Evolutionary conservation across 2,329 filamentous ascomycete species (phyloP).

Genomic region (Exophiala xenobiotica): DNA sequence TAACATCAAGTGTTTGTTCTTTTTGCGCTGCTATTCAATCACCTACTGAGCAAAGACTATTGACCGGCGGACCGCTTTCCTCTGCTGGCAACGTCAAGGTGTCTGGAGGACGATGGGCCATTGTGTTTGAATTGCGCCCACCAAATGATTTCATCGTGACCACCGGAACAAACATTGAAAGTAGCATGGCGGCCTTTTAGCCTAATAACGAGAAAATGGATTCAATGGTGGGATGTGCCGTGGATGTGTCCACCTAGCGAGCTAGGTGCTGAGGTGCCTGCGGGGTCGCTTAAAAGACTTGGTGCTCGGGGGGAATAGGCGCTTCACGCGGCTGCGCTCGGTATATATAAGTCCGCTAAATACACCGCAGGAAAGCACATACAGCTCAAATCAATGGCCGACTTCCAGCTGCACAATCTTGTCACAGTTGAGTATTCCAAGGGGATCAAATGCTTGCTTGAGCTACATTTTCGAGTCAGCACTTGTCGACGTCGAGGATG

Average conservation of each 20-base stretch:
- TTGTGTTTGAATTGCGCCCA: not conserved
- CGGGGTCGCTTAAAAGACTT: not conserved
- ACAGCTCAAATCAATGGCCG: conserved; percentile 17
- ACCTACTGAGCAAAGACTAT: too few relatives aligned
- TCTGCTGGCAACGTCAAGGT: not conserved
- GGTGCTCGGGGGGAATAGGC: not conserved
- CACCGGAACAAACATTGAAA: conserved; percentile 7
- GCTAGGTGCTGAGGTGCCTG: too few relatives aligned
- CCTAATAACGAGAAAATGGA: not conserved
- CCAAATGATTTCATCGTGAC: conserved; percentile 4
- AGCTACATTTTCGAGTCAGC: conserved; percentile 44
- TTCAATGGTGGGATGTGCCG: not conserved
- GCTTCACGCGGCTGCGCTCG: not conserved
- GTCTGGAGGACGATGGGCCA: not conserved
- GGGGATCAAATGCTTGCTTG: conserved; percentile 65
- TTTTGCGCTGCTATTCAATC: too few relatives aligned
- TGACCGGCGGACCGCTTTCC: conserved; percentile 9
- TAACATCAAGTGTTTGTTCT: too few relatives aligned
- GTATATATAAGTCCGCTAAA: not conserved
- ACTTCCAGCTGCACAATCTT: conserved; percentile 60
- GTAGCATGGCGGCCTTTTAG: conserved; percentile 1
- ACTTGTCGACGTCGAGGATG: not conserved
- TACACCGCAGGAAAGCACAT: too few relatives aligned
- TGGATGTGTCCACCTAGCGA: too few relatives aligned
- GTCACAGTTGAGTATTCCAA: conserved; percentile 65